Evolutionary conservation across 2,329 filamentous ascomycete genomes (phyloP).

Genomic region (Diaporthe nobilis): DNA sequence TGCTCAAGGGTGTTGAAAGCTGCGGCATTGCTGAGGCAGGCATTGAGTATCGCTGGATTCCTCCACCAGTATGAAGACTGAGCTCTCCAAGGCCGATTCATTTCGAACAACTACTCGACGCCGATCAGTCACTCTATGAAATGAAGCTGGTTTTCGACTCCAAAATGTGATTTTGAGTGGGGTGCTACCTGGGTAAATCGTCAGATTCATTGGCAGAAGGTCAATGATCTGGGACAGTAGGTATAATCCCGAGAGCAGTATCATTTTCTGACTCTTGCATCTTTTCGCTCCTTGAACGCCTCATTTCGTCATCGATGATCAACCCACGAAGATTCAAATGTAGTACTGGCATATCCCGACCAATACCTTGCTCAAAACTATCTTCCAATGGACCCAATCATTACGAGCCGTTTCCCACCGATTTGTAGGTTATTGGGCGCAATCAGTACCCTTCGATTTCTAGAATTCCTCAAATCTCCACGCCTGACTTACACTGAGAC

Average conservation of each 20-base stretch:
- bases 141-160: background rate
- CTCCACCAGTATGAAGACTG: background rate
- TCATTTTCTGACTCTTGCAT: background rate
- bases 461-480: too few relatives aligned
- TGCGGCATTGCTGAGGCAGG: background rate
- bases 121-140: background rate
- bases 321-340: background rate
- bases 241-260: background rate
- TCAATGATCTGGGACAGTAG: too few relatives aligned
- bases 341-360: accelerated
- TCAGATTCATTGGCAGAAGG: background rate
- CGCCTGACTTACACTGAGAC: background rate
- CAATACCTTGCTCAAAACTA: background rate
- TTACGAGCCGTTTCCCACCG: too few relatives aligned
- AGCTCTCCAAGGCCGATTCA: background rate
- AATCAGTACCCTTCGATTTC: too few relatives aligned
- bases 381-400: background rate
- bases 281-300: background rate
- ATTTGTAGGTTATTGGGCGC: accelerated
- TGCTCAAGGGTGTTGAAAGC: background rate
- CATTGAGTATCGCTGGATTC: background rate
- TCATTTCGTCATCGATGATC: background rate
- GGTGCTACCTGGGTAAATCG: background rate
- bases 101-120: background rate
- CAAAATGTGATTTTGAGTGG: background rate